Base-by-base conservation (phyloP, 2,329 filamentous ascomycete genomes). In the Domatiomyces globalis region DNA sequence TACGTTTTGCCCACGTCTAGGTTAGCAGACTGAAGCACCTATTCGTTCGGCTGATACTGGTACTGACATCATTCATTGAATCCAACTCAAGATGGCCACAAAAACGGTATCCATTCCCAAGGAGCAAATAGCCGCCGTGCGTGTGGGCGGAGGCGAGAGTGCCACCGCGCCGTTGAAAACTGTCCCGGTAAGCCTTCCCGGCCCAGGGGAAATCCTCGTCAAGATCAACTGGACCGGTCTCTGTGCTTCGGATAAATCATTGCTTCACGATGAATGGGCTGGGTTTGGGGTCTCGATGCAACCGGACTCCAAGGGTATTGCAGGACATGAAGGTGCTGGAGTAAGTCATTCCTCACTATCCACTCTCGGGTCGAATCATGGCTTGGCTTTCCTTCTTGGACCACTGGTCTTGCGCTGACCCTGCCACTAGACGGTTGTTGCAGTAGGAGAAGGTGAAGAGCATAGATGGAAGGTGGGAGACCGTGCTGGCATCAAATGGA, bases 161-260 rank as follows among this genome's bases (percentile, higher is more conserved):
- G 51, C 58, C 22, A 60, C 51, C 39, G 58, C 58, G 5, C 58
- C 59, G 2, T 51, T 58, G 7, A 67, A 69, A 51, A 59, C 68
- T 70, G 89, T 95, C 63, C 82, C 85, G 59, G 88, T 95, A 46
- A 76, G 75, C 54, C 78, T 81, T 66, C 89, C 89, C 33, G 86
- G 82, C 17, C 83, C 88, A 46, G 87, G 94, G 71, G 85, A 95
- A 71, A 85, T 95, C 60, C 83, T 95, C 56, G 74, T 95, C 71
- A 90, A 94, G 71, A 78, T 94, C 76, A 88, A 88, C 70, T 94
- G 79, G 76, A 61, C 83, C 25, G 87, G 87, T 66, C 87, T 94
- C 59, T 94, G 87, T 76, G 87, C 92, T 74, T 92, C 87, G 22
- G 87, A 94, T 46, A 59, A 60, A 33, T 59, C 59, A 5, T 48